phyloP scores from a whole-genome alignment of 306 rosid species.

The Medicago ruthenica region DNA sequence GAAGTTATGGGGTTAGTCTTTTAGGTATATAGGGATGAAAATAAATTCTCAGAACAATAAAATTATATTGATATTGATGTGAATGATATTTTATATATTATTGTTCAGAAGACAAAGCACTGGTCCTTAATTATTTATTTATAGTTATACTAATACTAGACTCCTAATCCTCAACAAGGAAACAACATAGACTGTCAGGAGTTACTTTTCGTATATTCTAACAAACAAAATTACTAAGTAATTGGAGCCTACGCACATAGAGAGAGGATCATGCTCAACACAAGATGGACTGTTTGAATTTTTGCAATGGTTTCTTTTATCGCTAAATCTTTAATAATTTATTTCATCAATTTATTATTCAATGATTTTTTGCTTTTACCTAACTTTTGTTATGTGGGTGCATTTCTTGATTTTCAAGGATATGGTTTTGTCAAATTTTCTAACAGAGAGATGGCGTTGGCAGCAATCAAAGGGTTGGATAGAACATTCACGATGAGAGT shows the following conservation, averaged over 20 bases:
- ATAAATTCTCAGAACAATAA: not conserved
- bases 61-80: conserved; percentile 6
- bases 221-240: conserved; percentile 22
- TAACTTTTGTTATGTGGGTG: conserved; percentile 39
- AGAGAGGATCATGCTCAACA: conserved; percentile 31
- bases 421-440: conserved; percentile 78
- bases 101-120: not conserved
- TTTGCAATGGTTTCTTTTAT: conserved; percentile 31
- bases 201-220: conserved; percentile 20
- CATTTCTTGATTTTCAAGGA: conserved; percentile 62
- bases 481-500: conserved; percentile 78
- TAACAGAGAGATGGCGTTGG: conserved; percentile 71
- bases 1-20: conserved; percentile 6
- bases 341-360: conserved; percentile 34
- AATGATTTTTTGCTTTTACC: conserved; percentile 26
- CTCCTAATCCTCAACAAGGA: not conserved
- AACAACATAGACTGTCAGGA: conserved; percentile 10
- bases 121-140: conserved; percentile 5
- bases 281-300: conserved; percentile 8
- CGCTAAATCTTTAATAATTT: conserved; percentile 22
- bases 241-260: conserved; percentile 14
- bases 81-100: conserved; percentile 8
- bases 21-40: not conserved
- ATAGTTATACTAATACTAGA: conserved; percentile 8
- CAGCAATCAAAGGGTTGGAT: conserved; percentile 84